These are phyloP conservation scores for Glycine soja DNA, from an alignment of 306 rosid species.

Conservation along the genomic window DNA sequence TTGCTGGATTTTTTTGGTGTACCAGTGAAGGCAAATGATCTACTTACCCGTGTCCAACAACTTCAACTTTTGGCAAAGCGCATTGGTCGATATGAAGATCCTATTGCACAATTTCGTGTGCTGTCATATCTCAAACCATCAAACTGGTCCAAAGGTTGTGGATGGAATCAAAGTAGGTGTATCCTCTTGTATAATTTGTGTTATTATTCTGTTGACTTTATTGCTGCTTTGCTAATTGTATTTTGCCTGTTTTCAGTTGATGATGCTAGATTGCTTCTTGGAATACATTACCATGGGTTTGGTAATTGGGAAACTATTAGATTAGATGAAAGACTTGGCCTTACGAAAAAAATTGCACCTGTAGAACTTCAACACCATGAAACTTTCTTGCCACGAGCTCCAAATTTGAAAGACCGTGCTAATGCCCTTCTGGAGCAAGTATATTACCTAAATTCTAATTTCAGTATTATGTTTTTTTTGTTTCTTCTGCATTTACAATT, in stretches of 20 bases:
- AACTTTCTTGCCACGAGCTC: constrained; percentile 98
- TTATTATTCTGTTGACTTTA: constrained; percentile 21
- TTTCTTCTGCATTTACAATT: constrained; percentile 5
- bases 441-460: constrained; percentile 43
- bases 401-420: constrained; percentile 98
- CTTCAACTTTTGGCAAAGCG: constrained; percentile 94
- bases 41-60: constrained; percentile 87
- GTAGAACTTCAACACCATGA: constrained; percentile 99
- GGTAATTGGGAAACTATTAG: constrained; percentile 97
- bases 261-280: constrained; percentile 98
- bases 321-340: constrained; percentile 95
- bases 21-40: constrained; percentile 90
- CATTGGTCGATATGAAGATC: constrained; percentile 91
- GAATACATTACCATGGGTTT: constrained; percentile 93
- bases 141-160: constrained; percentile 99
- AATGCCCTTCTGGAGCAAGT: constrained; percentile 97
- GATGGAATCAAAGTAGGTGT: constrained; percentile 98
- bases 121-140: constrained; percentile 87
- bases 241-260: constrained; percentile 69
- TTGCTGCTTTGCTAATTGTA: constrained; percentile 42
- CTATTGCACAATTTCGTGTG: constrained; percentile 90
- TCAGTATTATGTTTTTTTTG: not conserved
- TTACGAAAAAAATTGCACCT: constrained; percentile 92
- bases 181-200: constrained; percentile 39
- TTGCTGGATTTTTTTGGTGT: constrained; percentile 96